These are phyloP conservation scores for Ensete glaucum DNA, from an alignment of 176 grass and related monocot genomes.

Conservation along the genomic window DNA sequence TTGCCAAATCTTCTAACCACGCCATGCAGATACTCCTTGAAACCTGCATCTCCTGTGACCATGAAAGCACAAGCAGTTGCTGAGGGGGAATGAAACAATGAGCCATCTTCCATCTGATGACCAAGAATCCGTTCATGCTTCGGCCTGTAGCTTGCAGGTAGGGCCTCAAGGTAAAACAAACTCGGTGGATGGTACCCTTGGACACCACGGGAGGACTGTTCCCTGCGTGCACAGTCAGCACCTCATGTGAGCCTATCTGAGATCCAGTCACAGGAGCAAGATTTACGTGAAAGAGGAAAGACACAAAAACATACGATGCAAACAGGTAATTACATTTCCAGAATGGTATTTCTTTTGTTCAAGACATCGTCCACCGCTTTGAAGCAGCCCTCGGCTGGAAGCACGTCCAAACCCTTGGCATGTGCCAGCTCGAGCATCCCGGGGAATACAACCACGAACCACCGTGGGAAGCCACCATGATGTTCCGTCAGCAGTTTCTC, in stretches of 20 bases:
- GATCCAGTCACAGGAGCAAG: no score
- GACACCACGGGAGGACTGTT: no score
- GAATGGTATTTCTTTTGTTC: not conserved
- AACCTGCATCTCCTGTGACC: not conserved
- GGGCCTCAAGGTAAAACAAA: not conserved
- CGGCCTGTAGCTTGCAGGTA: not conserved
- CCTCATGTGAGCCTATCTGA: no score
- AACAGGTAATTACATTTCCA: not conserved
- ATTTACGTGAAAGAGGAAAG: no score
- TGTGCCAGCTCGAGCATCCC: constrained; percentile 10
- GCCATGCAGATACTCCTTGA: not conserved
- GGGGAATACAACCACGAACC: not conserved
- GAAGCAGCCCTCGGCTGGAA: not conserved
- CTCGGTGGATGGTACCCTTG: no score
- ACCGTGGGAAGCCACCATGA: constrained; percentile 2
- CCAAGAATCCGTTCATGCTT: not conserved
- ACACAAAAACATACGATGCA: no score
- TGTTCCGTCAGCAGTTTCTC: not conserved
- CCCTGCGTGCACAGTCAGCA: no score
- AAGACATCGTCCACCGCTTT: not conserved
- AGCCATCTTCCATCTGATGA: constrained; percentile 6
- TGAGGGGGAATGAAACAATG: constrained; percentile 4
- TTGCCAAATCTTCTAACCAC: not conserved
- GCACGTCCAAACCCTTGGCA: not conserved
- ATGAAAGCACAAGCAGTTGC: constrained; percentile 14